Base-by-base conservation (phyloP, 1,139 yeast genomes). In the Meyerozyma guilliermondii region DNA sequence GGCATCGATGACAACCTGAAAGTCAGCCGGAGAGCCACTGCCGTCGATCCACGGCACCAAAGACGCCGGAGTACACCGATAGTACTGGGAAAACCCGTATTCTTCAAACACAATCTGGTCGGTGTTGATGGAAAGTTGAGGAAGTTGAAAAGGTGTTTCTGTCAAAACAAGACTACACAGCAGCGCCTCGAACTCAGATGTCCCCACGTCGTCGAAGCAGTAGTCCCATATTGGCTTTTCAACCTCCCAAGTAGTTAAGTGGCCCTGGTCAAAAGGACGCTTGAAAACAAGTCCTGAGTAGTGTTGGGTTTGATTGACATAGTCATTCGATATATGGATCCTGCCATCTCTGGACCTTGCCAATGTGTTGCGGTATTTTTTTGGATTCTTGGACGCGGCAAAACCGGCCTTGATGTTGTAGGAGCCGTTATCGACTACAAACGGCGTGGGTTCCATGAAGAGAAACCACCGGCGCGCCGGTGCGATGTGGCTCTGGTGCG, bases 81-180 rank as follows among this genome's bases (percentile, higher is more conserved):
- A 79, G 50, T 82, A 80, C 33, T 80, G 78, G 27, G 72, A 74
- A 56, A 92, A 86, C 7, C 88, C 95, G 55, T 83, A 92, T 57
- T 94, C 98, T 62, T 94, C 99, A 66, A 94, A 91, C 3, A 94
- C 78, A 1, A 92, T 85, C 63, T 91, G 96, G 60, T 92, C 98
- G 23, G 89, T 84, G 60, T 86, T 86, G 52, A 83, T 80, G 35
- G 95, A 87, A 35, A 92, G 69, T 43, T 83, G 87, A 1, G 96
- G 95, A 37, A 92, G 65, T 43, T 88, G 87, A 58, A 84, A 81
- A 17, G 96, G 92, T 11, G 91, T 73, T 55, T 92, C 98, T 1
- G 89, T 79, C 42, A 83, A 66, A 2, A 83, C 63, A 39, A 86
- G 66, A 36, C 80, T 77, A 1, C 77, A 64, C 17, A 68, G 74